Percentiles rank a stretch among this genome's conserved stretches.
Conservation (phyloP, 208 protist species). For the Naegleria gruberi region DNA sequence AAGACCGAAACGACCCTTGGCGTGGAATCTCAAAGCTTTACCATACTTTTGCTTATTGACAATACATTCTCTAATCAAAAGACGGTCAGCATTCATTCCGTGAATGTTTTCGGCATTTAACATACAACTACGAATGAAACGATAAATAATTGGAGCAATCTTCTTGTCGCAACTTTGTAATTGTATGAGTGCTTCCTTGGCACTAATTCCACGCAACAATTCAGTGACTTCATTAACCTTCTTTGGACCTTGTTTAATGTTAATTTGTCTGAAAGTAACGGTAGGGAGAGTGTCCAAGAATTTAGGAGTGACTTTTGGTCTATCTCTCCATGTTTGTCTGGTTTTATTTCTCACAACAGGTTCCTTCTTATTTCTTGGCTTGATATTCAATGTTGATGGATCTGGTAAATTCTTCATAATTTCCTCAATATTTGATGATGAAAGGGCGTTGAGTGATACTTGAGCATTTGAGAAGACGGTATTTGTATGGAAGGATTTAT, state of each 20-base stretch:
- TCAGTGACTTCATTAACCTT: not conserved
- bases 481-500: not conserved
- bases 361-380: not conserved
- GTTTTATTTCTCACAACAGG: not conserved
- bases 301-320: not conserved
- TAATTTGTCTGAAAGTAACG: not conserved
- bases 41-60: not conserved
- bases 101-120: not conserved
- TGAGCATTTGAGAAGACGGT: not conserved
- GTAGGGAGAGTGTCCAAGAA: not conserved
- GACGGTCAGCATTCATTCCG: not conserved
- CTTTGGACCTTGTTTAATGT: not conserved
- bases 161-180: not conserved
- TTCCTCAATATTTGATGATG: not conserved
- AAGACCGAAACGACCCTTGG: not conserved
- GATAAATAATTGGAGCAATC: not conserved
- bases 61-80: not conserved
- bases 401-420: not conserved
- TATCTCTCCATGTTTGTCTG: not conserved
- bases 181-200: slow-evolving; percentile 5
- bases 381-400: not conserved
- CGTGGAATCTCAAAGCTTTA: not conserved
- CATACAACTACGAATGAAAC: not conserved
- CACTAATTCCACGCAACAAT: not conserved
- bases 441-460: not conserved